These are phyloP conservation scores for Inga leiocalycina DNA, from an alignment of 306 rosid species.

Conservation along the genomic window DNA sequence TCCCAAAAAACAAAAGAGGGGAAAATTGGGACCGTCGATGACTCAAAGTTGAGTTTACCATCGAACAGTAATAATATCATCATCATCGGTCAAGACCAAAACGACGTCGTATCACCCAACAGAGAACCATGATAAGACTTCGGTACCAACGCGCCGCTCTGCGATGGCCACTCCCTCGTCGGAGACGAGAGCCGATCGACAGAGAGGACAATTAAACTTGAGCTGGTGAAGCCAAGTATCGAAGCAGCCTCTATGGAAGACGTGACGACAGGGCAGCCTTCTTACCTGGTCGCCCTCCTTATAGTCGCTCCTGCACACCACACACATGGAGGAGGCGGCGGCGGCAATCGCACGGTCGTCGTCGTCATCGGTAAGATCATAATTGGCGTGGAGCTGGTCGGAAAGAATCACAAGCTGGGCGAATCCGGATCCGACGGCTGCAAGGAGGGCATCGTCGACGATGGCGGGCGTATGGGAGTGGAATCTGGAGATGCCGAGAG, in stretches of 20 bases:
- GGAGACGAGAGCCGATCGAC: constrained; percentile 66
- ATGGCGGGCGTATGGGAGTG: constrained; percentile 21
- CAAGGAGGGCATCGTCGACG: constrained; percentile 44
- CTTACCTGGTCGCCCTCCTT: constrained; percentile 72
- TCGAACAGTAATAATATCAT: background rate
- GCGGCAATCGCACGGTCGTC: background rate
- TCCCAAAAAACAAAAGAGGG: background rate
- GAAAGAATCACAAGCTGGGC: constrained; percentile 65
- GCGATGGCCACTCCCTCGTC: constrained; percentile 56
- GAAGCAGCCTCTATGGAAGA: constrained; percentile 79
- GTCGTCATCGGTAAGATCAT: constrained; percentile 43
- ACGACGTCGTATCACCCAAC: constrained; percentile 40
- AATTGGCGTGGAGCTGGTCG: constrained; percentile 71
- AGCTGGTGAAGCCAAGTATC: constrained; percentile 78
- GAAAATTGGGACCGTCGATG: constrained; percentile 23
- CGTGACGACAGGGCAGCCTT: constrained; percentile 73
- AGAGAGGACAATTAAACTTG: constrained; percentile 84
- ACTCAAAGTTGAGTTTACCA: background rate
- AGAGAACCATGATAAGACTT: constrained; percentile 66
- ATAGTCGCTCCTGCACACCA: constrained; percentile 58
- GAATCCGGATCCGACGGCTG: constrained; percentile 69
- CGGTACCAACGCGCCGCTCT: constrained; percentile 53
- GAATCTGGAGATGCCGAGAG: constrained; percentile 49
- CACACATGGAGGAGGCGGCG: constrained; percentile 54
- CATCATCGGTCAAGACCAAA: background rate